Evolutionary conservation across 306 rosid genomes (phyloP).

Genomic region (Gleditsia sinensis): DNA sequence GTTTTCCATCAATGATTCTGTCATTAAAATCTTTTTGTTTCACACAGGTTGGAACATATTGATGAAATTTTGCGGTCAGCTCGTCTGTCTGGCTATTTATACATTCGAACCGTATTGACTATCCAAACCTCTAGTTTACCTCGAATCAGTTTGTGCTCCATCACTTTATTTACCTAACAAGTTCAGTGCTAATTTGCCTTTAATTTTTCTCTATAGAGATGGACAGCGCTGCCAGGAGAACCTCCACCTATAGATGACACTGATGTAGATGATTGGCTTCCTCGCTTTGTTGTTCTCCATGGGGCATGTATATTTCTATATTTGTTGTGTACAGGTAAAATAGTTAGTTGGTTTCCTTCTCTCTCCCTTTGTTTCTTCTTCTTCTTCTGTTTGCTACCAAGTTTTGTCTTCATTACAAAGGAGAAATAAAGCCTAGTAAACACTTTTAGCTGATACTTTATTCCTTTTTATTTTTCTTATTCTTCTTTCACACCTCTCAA

Average conservation of each 20-base stretch:
- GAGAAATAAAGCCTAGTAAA: background rate
- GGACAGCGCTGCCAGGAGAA: slow-evolving; percentile 94
- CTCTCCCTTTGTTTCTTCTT: background rate
- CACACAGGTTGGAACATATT: slow-evolving; percentile 81
- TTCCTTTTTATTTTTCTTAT: background rate
- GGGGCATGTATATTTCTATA: slow-evolving; percentile 83
- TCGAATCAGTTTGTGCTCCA: slow-evolving; percentile 5
- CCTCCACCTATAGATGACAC: slow-evolving; percentile 88
- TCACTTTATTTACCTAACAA: slow-evolving; percentile 4
- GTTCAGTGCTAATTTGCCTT: slow-evolving; percentile 26
- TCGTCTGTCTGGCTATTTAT: slow-evolving; percentile 82
- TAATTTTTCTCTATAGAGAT: slow-evolving; percentile 54
- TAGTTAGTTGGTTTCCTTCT: slow-evolving; percentile 8
- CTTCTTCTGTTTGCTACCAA: background rate
- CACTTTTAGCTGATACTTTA: background rate
- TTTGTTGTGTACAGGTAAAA: slow-evolving; percentile 73
- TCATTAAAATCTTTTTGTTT: slow-evolving; percentile 19
- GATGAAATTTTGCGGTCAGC: slow-evolving; percentile 95
- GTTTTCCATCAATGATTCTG: background rate
- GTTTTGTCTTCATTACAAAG: background rate
- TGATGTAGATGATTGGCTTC: slow-evolving; percentile 95
- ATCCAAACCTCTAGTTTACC: slow-evolving; percentile 15
- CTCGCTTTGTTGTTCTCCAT: slow-evolving; percentile 93
- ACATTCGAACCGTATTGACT: slow-evolving; percentile 79
- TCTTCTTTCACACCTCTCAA: slow-evolving; percentile 2